Evolutionary conservation across 2,329 filamentous ascomycete genomes (phyloP).

Genomic region (Penicillium polonicum): DNA sequence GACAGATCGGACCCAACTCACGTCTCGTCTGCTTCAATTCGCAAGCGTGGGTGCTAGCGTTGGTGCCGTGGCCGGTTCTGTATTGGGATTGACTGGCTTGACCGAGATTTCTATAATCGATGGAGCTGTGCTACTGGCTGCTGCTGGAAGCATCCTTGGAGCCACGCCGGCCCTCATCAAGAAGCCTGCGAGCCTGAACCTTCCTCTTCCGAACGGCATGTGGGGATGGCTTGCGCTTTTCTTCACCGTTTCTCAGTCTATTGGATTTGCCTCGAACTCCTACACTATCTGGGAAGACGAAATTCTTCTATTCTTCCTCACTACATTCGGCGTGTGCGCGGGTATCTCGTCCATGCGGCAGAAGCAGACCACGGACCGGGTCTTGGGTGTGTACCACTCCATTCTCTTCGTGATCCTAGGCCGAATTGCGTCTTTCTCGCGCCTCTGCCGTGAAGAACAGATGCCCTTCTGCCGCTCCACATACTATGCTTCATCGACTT

Average conservation of each 20-base stretch:
- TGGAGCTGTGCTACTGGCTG: constrained; percentile 39
- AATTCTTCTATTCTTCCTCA: constrained; percentile 86
- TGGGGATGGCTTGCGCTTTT: constrained; percentile 87
- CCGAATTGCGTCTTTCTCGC: constrained; percentile 79
- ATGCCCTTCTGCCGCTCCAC: constrained; percentile 96
- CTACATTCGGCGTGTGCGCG: constrained; percentile 78
- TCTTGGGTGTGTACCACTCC: constrained; percentile 80
- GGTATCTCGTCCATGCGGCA: constrained; percentile 74
- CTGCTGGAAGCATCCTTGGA: constrained; percentile 48
- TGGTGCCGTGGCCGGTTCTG: constrained; percentile 39
- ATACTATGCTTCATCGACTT: constrained; percentile 88
- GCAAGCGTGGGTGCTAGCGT: constrained; percentile 50
- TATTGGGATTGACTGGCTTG: constrained; percentile 24
- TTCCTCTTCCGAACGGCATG: constrained; percentile 67
- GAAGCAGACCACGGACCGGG: constrained; percentile 63
- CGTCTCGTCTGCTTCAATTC: constrained; percentile 52
- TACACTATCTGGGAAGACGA: constrained; percentile 99
- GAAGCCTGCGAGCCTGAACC: constrained; percentile 42
- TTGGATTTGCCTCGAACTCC: constrained; percentile 94
- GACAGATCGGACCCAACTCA: constrained; percentile 55
- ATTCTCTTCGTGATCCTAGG: constrained; percentile 76
- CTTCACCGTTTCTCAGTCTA: constrained; percentile 82
- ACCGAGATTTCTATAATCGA: constrained; percentile 35
- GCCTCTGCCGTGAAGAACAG: constrained; percentile 94
- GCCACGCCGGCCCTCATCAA: constrained; percentile 41